Evolutionary conservation across 257 asterid species (phyloP).

Genomic region (Solanum virginianum): DNA sequence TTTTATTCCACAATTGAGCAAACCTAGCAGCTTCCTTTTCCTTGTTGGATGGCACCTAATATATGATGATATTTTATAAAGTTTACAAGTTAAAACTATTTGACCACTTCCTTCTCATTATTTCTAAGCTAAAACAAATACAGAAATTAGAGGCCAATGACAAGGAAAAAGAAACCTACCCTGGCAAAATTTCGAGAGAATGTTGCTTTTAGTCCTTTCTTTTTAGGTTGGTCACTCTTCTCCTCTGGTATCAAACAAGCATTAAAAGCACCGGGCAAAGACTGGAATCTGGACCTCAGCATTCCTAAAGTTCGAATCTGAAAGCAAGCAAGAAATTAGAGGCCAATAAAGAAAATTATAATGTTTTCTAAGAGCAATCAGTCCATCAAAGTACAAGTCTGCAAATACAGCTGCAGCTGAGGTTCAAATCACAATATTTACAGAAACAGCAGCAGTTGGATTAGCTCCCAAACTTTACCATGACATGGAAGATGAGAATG

Average conservation of each 20-base stretch:
- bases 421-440: not conserved
- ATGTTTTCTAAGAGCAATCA: not conserved
- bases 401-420: not conserved
- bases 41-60: slow-evolving; percentile 70
- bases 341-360: slow-evolving; percentile 3
- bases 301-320: slow-evolving; percentile 97
- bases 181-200: slow-evolving; percentile 76
- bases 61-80: not conserved
- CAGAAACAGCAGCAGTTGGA: not conserved
- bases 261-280: slow-evolving; percentile 93
- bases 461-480: not conserved
- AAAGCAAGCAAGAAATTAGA: slow-evolving; percentile 6
- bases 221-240: slow-evolving; percentile 56
- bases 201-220: slow-evolving; percentile 92
- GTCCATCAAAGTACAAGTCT: not conserved
- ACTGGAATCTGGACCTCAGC: slow-evolving; percentile 88
- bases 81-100: not conserved
- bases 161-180: slow-evolving; percentile 24
- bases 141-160: not conserved
- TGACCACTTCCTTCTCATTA: not conserved
- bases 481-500: not conserved
- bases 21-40: slow-evolving; percentile 94
- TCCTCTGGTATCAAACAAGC: slow-evolving; percentile 86
- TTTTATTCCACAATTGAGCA: slow-evolving; percentile 99
- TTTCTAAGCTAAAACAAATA: not conserved